A percentile compares a stretch with the other conserved stretches of the same genome.
Conservation (phyloP, 2,329 filamentous ascomycete species). For the Scedosporium boydii region DNA sequence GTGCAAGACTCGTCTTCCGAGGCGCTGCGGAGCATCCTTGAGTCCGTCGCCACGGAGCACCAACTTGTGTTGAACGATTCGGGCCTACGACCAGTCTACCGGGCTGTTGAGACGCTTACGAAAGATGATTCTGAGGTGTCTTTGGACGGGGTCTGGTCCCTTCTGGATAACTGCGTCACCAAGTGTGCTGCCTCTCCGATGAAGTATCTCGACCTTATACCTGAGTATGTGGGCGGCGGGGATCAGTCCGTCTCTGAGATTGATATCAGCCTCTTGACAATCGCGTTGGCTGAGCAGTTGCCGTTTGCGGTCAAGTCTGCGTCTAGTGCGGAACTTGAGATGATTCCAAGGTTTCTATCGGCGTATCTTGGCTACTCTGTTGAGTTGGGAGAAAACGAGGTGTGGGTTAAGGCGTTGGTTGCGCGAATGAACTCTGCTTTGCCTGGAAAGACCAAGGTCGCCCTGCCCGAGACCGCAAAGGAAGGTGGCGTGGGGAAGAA, state of each 20-base stretch:
- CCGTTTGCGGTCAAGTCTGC: constrained; percentile 52
- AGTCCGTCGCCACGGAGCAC: constrained; percentile 53
- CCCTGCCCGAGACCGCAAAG: constrained; percentile 4
- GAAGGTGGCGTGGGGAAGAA: neutral
- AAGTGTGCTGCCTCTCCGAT: constrained; percentile 68
- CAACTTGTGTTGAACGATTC: constrained; percentile 42
- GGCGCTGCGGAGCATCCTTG: constrained; percentile 46
- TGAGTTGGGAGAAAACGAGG: constrained; percentile 34
- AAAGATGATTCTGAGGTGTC: constrained; percentile 15
- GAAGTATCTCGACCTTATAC: constrained; percentile 69
- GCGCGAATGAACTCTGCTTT: constrained; percentile 22
- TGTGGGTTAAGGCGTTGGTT: constrained; percentile 19
- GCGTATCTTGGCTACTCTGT: constrained; percentile 45
- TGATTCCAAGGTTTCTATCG: constrained; percentile 49
- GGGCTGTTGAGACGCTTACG: neutral
- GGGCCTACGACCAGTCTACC: neutral
- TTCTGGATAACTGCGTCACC: constrained; percentile 74
- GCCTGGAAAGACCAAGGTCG: constrained; percentile 7
- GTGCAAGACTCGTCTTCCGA: constrained; percentile 16
- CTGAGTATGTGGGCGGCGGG: constrained; percentile 29
- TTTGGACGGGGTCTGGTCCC: constrained; percentile 48
- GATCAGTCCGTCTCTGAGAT: constrained; percentile 14
- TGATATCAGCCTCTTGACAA: constrained; percentile 50
- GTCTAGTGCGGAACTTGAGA: constrained; percentile 29
- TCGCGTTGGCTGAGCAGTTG: constrained; percentile 69